phyloP scores from a whole-genome alignment of 768 basidiomycete genomes.

The Trametes maxima region DNA sequence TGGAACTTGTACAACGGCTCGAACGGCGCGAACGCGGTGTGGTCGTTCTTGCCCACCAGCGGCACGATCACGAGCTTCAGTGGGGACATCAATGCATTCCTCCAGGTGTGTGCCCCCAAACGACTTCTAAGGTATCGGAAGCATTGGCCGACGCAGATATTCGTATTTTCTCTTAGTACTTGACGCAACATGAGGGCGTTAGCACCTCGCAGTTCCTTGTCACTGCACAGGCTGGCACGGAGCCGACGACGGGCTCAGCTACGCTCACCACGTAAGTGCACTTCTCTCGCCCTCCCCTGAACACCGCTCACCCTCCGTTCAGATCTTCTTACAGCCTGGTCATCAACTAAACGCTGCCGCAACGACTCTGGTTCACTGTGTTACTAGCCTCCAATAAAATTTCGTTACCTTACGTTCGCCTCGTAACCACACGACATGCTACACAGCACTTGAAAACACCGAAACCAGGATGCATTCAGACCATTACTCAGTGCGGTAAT shows the following conservation, averaged over 20 bases:
- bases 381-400: neutral
- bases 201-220: constrained; percentile 56
- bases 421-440: neutral
- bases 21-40: constrained; percentile 52
- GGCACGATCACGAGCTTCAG: constrained; percentile 49
- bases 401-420: neutral
- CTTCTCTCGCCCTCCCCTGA: too few species aligned
- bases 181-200: constrained; percentile 49
- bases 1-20: constrained; percentile 61
- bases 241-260: constrained; percentile 60
- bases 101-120: constrained; percentile 39
- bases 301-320: too few species aligned
- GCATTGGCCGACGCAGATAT: neutral
- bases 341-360: constrained; percentile 38
- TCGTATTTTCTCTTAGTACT: constrained; percentile 41
- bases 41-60: constrained; percentile 43
- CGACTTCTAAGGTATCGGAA: neutral
- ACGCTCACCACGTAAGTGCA: constrained; percentile 53
- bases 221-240: constrained; percentile 64
- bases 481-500: constrained; percentile 3
- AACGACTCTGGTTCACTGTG: neutral
- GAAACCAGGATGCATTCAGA: neutral
- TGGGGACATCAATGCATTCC: constrained; percentile 55
- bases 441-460: too few species aligned
- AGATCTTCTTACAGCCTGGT: constrained; percentile 50